Base-by-base conservation (phyloP, 2,329 filamentous ascomycete species). In the Verticillium nubilum region DNA sequence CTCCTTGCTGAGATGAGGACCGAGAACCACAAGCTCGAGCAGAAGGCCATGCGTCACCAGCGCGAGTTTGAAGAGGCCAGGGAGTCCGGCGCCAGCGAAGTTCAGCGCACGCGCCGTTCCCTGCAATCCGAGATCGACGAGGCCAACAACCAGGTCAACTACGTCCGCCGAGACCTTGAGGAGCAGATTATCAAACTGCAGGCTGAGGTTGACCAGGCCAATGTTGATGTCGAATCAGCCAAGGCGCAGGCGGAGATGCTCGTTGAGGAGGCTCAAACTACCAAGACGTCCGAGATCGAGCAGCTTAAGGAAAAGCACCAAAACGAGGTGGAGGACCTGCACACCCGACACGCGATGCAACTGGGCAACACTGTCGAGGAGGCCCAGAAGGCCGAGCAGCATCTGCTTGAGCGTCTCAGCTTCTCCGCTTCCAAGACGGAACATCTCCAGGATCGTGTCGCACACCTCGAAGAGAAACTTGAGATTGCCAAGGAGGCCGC, bases 401-500 rank as follows among this genome's bases (percentile, higher is more conserved):
- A 93, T 70, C 84, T 96, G 52, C 83, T 89, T 54, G 92, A 97
- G 69, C 87, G 90, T 27, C 83, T 98, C 59, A 87, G 85, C 64
- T 82, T 98, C 59, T 91, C 92, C 0, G 86, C 93, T 9, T 91
- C 92, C 59, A 96, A 94, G 80, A 86, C 89, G 4, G 86, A 92
- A 66, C 90, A 96, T 71, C 84, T 96, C 25, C 89, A 96, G 71
- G 93, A 97, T 67, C 91, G 91, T 67, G 85, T 97, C 27, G 76
- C 83, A 4, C 90, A 96, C 67, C 81, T 98, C 1, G 92, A 97
- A 72, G 93, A 97, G 72, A 94, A 92, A 73, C 83, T 99, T 17
- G 89, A 96, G 67, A 90, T 98, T 66, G 89, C 94, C 26, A 93
- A 93, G 71, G 87, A 92, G 69, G 93, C 93, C 31, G 93, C 92